Percentiles rank a stretch among this genome's conserved stretches.
phyloP scores from a whole-genome alignment of 805 yeast species.

The Schwanniomyces pseudopolymorphus region DNA sequence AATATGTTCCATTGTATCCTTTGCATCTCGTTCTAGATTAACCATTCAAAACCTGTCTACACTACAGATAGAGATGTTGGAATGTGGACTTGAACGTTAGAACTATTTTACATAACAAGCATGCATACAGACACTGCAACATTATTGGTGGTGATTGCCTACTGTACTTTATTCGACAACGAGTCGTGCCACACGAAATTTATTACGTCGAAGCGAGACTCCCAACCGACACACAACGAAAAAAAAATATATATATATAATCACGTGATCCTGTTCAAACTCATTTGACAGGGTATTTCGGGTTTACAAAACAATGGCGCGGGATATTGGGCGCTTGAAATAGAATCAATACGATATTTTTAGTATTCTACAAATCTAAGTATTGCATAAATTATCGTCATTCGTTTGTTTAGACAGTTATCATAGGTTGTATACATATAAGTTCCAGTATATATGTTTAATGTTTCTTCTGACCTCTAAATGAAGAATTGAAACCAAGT shows the following conservation, averaged over 20 bases:
- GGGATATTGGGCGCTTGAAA: too few relatives aligned
- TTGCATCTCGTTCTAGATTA: not conserved
- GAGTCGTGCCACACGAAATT: not conserved
- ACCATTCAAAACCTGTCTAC: not conserved
- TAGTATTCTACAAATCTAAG: too few relatives aligned
- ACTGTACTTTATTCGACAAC: not conserved
- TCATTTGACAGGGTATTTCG: not conserved
- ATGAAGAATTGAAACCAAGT: constrained; percentile 84
- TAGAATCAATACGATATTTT: not conserved
- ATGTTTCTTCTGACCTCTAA: constrained; percentile 37
- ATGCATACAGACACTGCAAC: not conserved
- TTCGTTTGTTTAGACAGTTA: too few relatives aligned
- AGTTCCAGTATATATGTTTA: not conserved
- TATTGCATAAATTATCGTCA: too few relatives aligned
- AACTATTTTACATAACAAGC: not conserved
- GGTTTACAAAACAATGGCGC: not conserved
- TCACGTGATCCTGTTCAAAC: not conserved
- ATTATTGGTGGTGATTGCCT: not conserved
- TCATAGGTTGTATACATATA: too few relatives aligned
- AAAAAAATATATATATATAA: not conserved
- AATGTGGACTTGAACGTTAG: not conserved
- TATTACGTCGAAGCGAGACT: not conserved
- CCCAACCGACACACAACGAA: not conserved
- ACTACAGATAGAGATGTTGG: too few relatives aligned
- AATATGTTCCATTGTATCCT: not conserved